A percentile compares a stretch with the other conserved stretches of the same genome.
phyloP scores from a whole-genome alignment of 495 filamentous ascomycete genomes.

The Xylaria bambusicola region DNA sequence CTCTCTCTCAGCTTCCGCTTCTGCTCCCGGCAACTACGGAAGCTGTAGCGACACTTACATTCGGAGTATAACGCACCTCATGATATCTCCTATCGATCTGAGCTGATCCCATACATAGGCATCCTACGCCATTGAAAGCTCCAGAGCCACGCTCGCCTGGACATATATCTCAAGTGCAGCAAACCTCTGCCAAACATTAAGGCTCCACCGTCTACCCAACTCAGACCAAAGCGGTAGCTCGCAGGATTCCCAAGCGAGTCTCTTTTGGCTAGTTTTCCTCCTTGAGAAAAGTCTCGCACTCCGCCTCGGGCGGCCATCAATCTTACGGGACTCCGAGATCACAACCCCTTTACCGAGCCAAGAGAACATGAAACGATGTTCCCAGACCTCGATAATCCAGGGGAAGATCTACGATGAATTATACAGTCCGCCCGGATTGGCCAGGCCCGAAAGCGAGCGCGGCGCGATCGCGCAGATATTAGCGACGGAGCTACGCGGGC shows the following conservation, averaged over 20 bases:
- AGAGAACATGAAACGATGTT: constrained; percentile 25
- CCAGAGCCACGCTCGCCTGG: constrained; percentile 26
- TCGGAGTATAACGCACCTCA: constrained; percentile 20
- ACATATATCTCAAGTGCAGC: constrained; percentile 27
- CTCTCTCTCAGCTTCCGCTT: constrained; percentile 25
- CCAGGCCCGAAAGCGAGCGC: constrained; percentile 36
- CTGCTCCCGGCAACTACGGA: constrained; percentile 27
- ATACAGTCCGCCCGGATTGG: constrained; percentile 49
- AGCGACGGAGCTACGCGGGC: constrained; percentile 20
- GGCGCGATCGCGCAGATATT: neutral
- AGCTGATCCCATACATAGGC: constrained; percentile 29
- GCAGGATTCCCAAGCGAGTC: constrained; percentile 12
- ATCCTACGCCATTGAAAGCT: constrained; percentile 31
- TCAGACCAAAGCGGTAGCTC: neutral
- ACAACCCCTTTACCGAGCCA: constrained; percentile 27
- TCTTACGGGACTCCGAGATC: constrained; percentile 27
- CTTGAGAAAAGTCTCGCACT: constrained; percentile 29
- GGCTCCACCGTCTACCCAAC: constrained; percentile 21
- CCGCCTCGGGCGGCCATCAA: constrained; percentile 27
- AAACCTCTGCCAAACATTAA: constrained; percentile 24
- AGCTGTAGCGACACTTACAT: constrained; percentile 25
- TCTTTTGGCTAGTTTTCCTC: constrained; percentile 30
- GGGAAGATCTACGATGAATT: constrained; percentile 48
- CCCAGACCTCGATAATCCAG: constrained; percentile 46
- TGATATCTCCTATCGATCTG: no score